These are phyloP conservation scores for Hygrocybe punicea DNA, from an alignment of 768 basidiomycete genomes.

Conservation along the genomic window DNA sequence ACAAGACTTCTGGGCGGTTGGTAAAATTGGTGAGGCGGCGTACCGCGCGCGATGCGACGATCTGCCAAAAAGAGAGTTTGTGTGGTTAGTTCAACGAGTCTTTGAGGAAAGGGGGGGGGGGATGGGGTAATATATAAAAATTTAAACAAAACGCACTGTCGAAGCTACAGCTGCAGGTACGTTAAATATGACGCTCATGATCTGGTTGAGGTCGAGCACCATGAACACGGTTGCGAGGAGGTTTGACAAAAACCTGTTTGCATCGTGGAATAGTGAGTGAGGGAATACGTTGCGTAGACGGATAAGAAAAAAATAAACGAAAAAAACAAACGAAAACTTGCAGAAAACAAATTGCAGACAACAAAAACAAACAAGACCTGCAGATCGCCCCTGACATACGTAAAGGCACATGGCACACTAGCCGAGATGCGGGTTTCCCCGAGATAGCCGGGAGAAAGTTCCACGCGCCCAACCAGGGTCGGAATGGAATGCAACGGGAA, in stretches of 20 bases:
- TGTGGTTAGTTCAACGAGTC: not conserved
- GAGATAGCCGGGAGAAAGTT: too few species aligned
- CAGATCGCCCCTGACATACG: too few species aligned
- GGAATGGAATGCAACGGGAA: too few species aligned
- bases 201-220: slow-evolving; percentile 64
- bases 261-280: too few species aligned
- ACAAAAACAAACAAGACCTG: too few species aligned
- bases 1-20: slow-evolving; percentile 53
- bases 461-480: too few species aligned
- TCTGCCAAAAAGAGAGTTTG: slow-evolving; percentile 36
- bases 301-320: too few species aligned
- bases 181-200: slow-evolving; percentile 72
- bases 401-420: too few species aligned
- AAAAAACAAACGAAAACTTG: too few species aligned
- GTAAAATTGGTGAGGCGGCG: slow-evolving; percentile 62
- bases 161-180: slow-evolving; percentile 69
- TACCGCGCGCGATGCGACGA: slow-evolving; percentile 59
- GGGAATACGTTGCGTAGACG: too few species aligned
- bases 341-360: too few species aligned
- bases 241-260: slow-evolving; percentile 42
- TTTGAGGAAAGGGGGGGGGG: not conserved
- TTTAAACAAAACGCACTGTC: slow-evolving; percentile 41
- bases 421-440: too few species aligned
- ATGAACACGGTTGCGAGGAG: slow-evolving; percentile 56
- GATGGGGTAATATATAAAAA: not conserved